These are phyloP conservation scores for Saturnispora besseyi DNA, from an alignment of 805 yeast species.

Conservation along the genomic window DNA sequence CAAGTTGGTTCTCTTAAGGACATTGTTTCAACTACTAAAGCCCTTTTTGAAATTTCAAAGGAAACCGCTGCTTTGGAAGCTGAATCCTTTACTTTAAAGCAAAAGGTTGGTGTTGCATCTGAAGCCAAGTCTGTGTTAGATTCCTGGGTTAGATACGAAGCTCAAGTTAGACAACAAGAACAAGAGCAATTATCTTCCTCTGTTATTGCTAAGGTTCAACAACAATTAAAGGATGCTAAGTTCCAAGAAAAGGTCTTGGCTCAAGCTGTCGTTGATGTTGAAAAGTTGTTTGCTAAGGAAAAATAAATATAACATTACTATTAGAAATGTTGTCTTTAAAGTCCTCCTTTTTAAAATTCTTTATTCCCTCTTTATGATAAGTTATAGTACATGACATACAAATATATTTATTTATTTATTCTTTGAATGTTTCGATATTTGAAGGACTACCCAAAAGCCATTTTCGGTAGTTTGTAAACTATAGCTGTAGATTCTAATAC, in stretches of 20 bases:
- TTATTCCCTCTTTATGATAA: conserved; percentile 8
- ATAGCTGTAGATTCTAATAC: too few relatives aligned
- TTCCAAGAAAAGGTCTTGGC: conserved; percentile 88
- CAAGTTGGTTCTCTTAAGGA: conserved; percentile 84
- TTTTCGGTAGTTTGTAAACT: too few relatives aligned
- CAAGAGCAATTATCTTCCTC: conserved; percentile 84
- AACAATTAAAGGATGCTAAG: conserved; percentile 75
- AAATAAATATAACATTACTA: conserved; percentile 12
- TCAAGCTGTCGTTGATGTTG: conserved; percentile 89
- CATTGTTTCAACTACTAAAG: conserved; percentile 85
- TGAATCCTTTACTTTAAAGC: conserved; percentile 86
- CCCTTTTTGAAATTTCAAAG: conserved; percentile 86
- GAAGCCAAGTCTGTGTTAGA: conserved; percentile 95
- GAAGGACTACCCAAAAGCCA: too few relatives aligned
- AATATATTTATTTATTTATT: conserved; percentile 9
- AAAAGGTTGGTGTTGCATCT: conserved; percentile 72
- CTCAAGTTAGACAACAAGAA: conserved; percentile 90
- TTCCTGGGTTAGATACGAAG: conserved; percentile 98
- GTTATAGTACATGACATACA: conserved; percentile 6
- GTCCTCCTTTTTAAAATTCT: neutral
- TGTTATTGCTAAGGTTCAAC: conserved; percentile 81
- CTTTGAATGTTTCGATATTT: neutral
- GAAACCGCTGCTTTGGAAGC: conserved; percentile 97
- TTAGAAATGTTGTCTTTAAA: neutral
- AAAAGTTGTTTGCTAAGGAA: conserved; percentile 57